Conservation (phyloP, 228 moss, liverwort and hornwort genomes). For the Sphagnum magellanicum region DNA sequence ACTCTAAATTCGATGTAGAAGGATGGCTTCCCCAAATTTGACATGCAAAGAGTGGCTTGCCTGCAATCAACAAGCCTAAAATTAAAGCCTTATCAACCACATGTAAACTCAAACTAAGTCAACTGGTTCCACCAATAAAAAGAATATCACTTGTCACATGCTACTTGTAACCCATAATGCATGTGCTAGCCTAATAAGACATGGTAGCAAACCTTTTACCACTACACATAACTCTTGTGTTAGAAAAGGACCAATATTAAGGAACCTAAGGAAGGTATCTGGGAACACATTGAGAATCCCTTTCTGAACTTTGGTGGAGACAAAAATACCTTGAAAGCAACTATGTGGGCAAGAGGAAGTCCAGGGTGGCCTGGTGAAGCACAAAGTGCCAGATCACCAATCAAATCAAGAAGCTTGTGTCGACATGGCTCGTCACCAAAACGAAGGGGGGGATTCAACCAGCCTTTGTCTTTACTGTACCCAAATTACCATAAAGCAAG, state of each 20-base stretch:
- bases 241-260: neutral
- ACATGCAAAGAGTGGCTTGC: conserved; percentile 82
- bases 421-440: conserved; percentile 90
- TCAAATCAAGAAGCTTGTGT: conserved; percentile 85
- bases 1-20: neutral
- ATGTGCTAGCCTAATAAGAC: too few relatives aligned
- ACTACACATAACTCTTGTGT: too few relatives aligned
- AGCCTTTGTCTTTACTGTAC: conserved; percentile 70
- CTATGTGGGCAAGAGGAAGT: conserved; percentile 73
- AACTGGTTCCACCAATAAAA: neutral
- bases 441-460: conserved; percentile 91
- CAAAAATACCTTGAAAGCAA: conserved; percentile 71
- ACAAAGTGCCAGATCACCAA: conserved; percentile 88
- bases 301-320: neutral
- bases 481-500: neutral
- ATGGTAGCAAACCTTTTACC: neutral
- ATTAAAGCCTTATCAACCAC: neutral
- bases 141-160: neutral
- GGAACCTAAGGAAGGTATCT: neutral
- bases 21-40: conserved; percentile 69
- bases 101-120: conserved; percentile 1
- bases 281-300: too few relatives aligned
- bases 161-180: too few relatives aligned
- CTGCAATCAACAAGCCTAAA: conserved; percentile 7
- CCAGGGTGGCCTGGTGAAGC: conserved; percentile 75